Conservation (phyloP, 441 rosid species). For the Heliophila coronopifolia region DNA sequence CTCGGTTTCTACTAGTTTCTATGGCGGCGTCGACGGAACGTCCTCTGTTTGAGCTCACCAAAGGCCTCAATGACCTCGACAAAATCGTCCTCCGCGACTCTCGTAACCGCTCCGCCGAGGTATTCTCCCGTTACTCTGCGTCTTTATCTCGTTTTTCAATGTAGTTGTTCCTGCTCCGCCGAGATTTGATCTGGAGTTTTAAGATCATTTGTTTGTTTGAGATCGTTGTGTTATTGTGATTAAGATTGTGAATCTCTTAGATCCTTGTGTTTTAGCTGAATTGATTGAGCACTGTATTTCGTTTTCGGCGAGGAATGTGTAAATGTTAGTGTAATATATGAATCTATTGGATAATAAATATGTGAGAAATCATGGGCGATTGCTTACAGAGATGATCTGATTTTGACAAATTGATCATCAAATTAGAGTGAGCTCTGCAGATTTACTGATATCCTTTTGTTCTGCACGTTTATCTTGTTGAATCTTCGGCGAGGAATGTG, state of each 20-base stretch:
- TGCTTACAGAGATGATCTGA: not conserved
- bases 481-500: not conserved
- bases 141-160: too few relatives aligned
- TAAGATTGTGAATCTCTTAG: constrained; percentile 13
- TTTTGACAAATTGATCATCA: not conserved
- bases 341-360: constrained; percentile 1
- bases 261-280: constrained; percentile 15
- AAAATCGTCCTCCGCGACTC: constrained; percentile 62
- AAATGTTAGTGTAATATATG: constrained; percentile 2
- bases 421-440: too few relatives aligned
- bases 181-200: too few relatives aligned
- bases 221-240: constrained; percentile 10
- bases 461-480: too few relatives aligned
- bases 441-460: too few relatives aligned
- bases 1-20: constrained; percentile 2
- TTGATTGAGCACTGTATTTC: constrained; percentile 3
- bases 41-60: constrained; percentile 35
- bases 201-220: constrained; percentile 16
- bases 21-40: constrained; percentile 36
- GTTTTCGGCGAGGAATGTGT: not conserved
- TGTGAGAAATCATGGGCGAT: not conserved
- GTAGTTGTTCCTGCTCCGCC: too few relatives aligned
- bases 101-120: constrained; percentile 67
- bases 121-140: constrained; percentile 17
- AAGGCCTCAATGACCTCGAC: constrained; percentile 61